These are phyloP conservation scores for Leptoxyphium fumago DNA, from an alignment of 2,329 filamentous ascomycete species.

Conservation along the genomic window DNA sequence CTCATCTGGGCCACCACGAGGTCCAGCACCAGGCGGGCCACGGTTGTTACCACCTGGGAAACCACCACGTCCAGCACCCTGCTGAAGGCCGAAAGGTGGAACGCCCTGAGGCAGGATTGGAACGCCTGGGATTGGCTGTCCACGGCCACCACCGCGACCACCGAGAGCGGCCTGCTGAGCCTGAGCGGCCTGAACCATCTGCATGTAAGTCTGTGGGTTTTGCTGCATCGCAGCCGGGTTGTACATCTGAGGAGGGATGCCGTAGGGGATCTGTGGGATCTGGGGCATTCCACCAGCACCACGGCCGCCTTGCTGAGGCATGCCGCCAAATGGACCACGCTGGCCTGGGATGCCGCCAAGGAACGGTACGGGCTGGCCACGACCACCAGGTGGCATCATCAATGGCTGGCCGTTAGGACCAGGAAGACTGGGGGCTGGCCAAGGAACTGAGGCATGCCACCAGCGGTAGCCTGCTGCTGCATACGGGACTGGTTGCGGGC, in stretches of 20 bases:
- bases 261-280: conserved; percentile 77
- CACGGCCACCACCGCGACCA: conserved; percentile 53
- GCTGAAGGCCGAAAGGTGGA: conserved; percentile 38
- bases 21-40: conserved; percentile 20
- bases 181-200: conserved; percentile 56
- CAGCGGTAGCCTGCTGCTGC: conserved; percentile 82
- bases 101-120: conserved; percentile 43
- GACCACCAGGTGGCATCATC: conserved; percentile 38
- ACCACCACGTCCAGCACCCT: conserved; percentile 23
- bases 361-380: conserved; percentile 46
- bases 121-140: conserved; percentile 53
- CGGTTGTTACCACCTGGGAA: conserved; percentile 14
- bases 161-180: conserved; percentile 52
- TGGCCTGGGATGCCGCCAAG: conserved; percentile 52
- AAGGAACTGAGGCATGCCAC: conserved; percentile 63
- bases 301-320: conserved; percentile 73
- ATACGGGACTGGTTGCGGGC: conserved; percentile 96
- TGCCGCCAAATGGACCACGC: conserved; percentile 73
- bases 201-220: conserved; percentile 49
- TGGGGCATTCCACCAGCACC: conserved; percentile 64
- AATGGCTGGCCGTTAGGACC: conserved; percentile 56
- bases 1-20: conserved; percentile 22
- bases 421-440: conserved; percentile 85
- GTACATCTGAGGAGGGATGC: conserved; percentile 55
- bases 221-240: conserved; percentile 58